Conservation (phyloP, 441 rosid species). For the Rhodomyrtus psidioides region DNA sequence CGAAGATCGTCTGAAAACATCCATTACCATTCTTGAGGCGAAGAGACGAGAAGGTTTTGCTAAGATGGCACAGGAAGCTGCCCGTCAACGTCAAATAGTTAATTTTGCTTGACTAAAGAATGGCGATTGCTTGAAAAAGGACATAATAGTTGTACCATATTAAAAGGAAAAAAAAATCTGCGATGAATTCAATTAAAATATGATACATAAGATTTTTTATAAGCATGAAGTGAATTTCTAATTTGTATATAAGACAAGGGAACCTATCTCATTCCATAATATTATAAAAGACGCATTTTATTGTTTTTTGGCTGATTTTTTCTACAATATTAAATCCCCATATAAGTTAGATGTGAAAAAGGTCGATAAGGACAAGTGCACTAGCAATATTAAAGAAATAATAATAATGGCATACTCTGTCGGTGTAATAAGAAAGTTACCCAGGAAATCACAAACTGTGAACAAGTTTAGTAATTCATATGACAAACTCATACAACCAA, state of each 20-base stretch:
- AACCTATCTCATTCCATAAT: background rate
- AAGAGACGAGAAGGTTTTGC: no score
- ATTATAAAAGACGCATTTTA: background rate
- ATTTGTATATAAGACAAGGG: background rate
- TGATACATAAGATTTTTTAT: background rate
- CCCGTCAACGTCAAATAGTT: no score
- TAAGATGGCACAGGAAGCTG: no score
- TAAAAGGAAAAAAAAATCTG: background rate
- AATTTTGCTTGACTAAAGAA: background rate
- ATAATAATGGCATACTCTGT: background rate
- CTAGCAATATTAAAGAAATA: background rate
- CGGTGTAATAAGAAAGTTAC: background rate
- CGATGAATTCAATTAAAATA: background rate
- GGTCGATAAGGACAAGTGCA: background rate
- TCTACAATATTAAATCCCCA: background rate
- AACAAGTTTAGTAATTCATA: background rate
- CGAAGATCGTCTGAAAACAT: no score
- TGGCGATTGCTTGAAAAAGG: background rate
- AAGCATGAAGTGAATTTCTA: background rate
- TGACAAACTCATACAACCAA: background rate
- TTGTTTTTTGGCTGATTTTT: background rate
- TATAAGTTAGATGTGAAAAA: background rate
- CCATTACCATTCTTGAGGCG: no score
- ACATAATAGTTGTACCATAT: background rate
- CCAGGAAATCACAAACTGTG: background rate